These are phyloP conservation scores for Leptographium radiaticola DNA, from an alignment of 2,329 filamentous ascomycete species.

Conservation along the genomic window DNA sequence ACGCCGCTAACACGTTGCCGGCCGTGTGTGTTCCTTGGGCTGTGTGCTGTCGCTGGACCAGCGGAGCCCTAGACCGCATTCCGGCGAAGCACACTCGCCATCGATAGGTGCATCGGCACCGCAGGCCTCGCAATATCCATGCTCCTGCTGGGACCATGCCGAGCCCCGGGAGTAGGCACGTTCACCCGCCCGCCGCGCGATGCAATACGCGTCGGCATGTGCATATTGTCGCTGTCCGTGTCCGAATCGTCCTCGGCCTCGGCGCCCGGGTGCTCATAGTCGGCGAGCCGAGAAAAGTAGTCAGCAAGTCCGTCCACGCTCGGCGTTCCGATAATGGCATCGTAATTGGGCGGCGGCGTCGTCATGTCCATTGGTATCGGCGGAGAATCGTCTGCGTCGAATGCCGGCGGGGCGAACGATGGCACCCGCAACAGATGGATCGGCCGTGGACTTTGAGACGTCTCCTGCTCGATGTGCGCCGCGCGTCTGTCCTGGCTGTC, in stretches of 20 bases:
- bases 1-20: background rate
- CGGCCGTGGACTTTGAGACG: slow-evolving; percentile 40
- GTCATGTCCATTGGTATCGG: slow-evolving; percentile 33
- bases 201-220: slow-evolving; percentile 26
- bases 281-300: slow-evolving; percentile 71
- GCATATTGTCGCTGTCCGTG: slow-evolving; percentile 21
- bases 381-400: slow-evolving; percentile 68
- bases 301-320: slow-evolving; percentile 63
- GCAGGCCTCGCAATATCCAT: slow-evolving; percentile 38
- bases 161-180: slow-evolving; percentile 39
- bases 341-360: slow-evolving; percentile 78
- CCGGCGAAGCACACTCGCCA: slow-evolving; percentile 17
- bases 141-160: slow-evolving; percentile 41
- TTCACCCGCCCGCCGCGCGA: slow-evolving; percentile 43
- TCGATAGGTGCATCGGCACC: slow-evolving; percentile 17
- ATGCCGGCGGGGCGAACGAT: slow-evolving; percentile 78
- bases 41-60: background rate
- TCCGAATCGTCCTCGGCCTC: slow-evolving; percentile 26
- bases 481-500: slow-evolving; percentile 15
- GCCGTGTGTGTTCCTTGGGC: too few species aligned
- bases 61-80: slow-evolving; percentile 2
- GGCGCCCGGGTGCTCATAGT: slow-evolving; percentile 40
- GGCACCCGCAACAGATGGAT: slow-evolving; percentile 76
- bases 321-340: slow-evolving; percentile 58
- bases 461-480: slow-evolving; percentile 18